Base-by-base conservation (phyloP, 2,329 filamentous ascomycete species). In the Colletotrichum costaricense region DNA sequence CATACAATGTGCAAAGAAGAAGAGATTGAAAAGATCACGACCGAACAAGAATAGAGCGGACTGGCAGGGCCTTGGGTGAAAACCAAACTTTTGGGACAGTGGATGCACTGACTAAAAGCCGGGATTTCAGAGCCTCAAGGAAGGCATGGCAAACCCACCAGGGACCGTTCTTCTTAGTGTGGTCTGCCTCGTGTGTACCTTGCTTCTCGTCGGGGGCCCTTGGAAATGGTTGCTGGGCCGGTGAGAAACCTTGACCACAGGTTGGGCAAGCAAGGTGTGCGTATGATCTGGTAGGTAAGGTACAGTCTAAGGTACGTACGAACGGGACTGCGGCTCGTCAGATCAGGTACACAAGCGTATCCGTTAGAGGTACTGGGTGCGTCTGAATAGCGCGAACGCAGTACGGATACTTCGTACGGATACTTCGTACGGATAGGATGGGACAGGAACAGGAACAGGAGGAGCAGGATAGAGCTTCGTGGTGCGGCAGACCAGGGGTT, bases 21-120 rank as follows among this genome's bases (percentile, higher is more conserved):
- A 22, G 33, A 59, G 55, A 19, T 42, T 38, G 26, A 26, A 52
- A 35, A 19, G 19, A 42, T 33, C 56, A 68, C 30, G 42, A 42
- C 46, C 59, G 28, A 30, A 42, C 35, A 59, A 16, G 30, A 24
- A 38, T 19, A 68, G 12, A 49, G 35, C 22, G 60, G 42, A 38
- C 30, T 12, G 35, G 67, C 42, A 66, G 55, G 52, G 54, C 28
- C n/a, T 60, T 35, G 58, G 55, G 35, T 56, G 56, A 67, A 74
- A 60, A 71, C 71, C 71, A 71, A 28, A 57, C 71, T 71, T 64
- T 72, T 72, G 68, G 63, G 69, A 67, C 63, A 46, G 68, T 74
- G 68, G 72, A 72, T 74, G 69, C 68, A 72, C 63, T 72, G 72
- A 74, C 72, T 74, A 72, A 73, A 66, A 67, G 72, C 59, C 68